Base-by-base conservation (phyloP, 2,329 filamentous ascomycete species). In the Dothiorella sarmentorum region DNA sequence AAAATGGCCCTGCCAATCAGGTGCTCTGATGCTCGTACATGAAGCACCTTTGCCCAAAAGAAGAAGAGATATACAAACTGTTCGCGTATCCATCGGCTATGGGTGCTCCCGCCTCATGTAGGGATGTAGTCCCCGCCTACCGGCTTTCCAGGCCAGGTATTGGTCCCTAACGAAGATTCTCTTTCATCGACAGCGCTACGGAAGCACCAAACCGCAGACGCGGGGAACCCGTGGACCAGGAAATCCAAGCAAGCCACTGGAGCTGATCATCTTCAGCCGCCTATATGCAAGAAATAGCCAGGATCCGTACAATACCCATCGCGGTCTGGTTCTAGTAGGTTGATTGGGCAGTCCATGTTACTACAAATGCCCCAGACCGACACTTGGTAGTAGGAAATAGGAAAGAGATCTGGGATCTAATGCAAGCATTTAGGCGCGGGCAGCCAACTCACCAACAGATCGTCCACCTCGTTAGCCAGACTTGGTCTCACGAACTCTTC, bases 141-240 rank as follows among this genome's bases (percentile, higher is more conserved):
- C 15, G 18, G 26, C 15, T 11, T 29, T 29, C 7, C 26, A 7
- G 43, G 18, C 43, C 49, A 53, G 24, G 24, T 35, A 40, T 31
- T 37, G 49, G 49, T 40, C 49, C 40, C 18, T 53, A 26, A 18
- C 20, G n/a, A 22, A 33, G 6, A 15, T 29, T 18, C 35, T 26
- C 3, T 20, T 29, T 53, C 49, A 40, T 40, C 49, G 35, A 22
- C 49, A 53, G 49, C 49, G 49, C 49, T 53, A 53, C 49, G 49
- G 47, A 33, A 53, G 35, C 49, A 24, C 49, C 49, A 31, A 18
- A 40, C n/a, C n/a, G n/a, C n/a, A n/a, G 13, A n/a, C n/a, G 24
- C 49, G 47, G 47, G 15, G 38, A 29, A 52, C 47, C 47, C 47
- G 26, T 53, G 22, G 18, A 29, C 33, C 49, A 13, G 35, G 33